Evolutionary conservation across 139 green algal species (phyloP).

Genomic region (Closterium sp.): DNA sequence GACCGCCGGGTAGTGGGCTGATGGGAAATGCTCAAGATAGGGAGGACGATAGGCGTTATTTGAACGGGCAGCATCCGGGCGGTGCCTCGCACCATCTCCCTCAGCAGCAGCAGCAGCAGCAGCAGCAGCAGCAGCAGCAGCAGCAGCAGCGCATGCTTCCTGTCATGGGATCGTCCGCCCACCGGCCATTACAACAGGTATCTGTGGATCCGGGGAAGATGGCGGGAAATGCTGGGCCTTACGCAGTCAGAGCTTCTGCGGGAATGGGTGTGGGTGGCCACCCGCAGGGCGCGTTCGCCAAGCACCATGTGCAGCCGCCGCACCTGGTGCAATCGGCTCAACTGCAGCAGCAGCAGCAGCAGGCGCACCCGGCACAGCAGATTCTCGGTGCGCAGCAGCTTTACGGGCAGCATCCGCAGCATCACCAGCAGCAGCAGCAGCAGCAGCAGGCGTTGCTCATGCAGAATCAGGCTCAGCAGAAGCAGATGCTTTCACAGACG

Average conservation of each 20-base stretch:
- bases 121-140: slow-evolving; percentile 10
- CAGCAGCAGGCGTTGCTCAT: slow-evolving; percentile 14
- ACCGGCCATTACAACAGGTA: background rate
- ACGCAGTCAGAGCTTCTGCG: background rate
- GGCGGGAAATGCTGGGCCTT: background rate
- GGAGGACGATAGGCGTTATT: background rate
- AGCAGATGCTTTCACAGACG: slow-evolving; percentile 8
- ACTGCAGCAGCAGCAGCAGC: slow-evolving; percentile 6
- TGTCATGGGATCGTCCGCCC: background rate
- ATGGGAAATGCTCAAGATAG: background rate
- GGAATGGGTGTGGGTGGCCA: background rate
- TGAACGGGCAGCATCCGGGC: background rate
- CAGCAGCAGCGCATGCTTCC: background rate
- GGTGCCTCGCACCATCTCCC: background rate
- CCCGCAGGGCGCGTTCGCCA: background rate
- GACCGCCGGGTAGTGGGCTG: background rate
- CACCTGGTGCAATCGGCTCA: background rate
- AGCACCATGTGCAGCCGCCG: slow-evolving; percentile 16
- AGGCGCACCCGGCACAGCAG: slow-evolving; percentile 6
- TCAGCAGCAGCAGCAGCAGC: background rate
- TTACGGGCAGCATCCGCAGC: background rate
- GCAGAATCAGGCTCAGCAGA: slow-evolving; percentile 10
- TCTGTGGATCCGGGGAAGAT: background rate
- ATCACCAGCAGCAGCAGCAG: background rate
- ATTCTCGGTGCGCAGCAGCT: background rate